Conservation (phyloP, 2,329 filamentous ascomycete genomes). For the Cladophialophora exuberans region DNA sequence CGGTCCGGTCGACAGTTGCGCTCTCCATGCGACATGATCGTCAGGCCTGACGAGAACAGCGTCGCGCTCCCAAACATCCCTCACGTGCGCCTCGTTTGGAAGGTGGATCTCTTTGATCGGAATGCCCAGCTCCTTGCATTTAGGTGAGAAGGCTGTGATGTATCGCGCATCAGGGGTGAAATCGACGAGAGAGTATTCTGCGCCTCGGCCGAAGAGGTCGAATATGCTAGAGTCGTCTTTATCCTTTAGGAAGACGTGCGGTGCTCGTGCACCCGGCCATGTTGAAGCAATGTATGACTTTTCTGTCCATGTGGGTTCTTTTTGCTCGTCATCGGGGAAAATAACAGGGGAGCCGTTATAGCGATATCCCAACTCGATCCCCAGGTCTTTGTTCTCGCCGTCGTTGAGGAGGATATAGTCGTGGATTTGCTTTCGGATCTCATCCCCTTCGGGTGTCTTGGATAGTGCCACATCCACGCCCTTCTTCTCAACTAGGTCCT, state of each 20-base stretch:
- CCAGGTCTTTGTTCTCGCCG: slow-evolving; percentile 29
- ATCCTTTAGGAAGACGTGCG: slow-evolving; percentile 39
- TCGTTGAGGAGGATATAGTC: slow-evolving; percentile 6
- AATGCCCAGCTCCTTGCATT: slow-evolving; percentile 14
- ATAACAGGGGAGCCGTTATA: slow-evolving; percentile 31
- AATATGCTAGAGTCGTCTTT: slow-evolving; percentile 34
- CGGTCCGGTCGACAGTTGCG: not conserved
- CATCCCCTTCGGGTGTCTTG: slow-evolving; percentile 2
- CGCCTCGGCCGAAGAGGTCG: slow-evolving; percentile 34
- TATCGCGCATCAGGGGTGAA: slow-evolving; percentile 23
- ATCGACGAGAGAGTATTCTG: slow-evolving; percentile 21
- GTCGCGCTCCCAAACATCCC: slow-evolving; percentile 34
- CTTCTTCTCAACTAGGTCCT: not conserved
- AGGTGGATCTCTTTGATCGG: slow-evolving; percentile 30
- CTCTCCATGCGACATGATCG: slow-evolving; percentile 37
- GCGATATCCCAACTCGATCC: slow-evolving; percentile 34
- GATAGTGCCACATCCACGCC: slow-evolving; percentile 6
- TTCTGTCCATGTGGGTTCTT: slow-evolving; percentile 27
- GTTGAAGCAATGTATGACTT: slow-evolving; percentile 36
- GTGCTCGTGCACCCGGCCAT: slow-evolving; percentile 37
- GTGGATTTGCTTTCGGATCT: slow-evolving; percentile 6
- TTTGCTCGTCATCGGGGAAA: slow-evolving; percentile 14
- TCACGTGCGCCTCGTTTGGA: slow-evolving; percentile 30
- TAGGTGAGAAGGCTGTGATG: slow-evolving; percentile 5
- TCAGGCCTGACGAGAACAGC: slow-evolving; percentile 37